Conservation (phyloP, 768 basidiomycete genomes). For the Amanita pseudoporphyria region DNA sequence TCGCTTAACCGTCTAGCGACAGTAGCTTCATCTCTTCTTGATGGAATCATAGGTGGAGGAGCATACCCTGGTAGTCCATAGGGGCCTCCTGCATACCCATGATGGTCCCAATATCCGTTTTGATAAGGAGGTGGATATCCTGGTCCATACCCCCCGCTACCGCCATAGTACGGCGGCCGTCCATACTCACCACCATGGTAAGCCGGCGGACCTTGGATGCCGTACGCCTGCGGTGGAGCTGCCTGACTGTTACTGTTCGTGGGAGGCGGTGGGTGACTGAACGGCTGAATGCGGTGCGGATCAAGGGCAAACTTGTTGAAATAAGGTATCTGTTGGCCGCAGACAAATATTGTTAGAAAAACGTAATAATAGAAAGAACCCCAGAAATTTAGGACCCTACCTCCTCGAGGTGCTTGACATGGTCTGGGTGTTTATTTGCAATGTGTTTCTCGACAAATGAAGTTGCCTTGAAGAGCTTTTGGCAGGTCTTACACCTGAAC, state of each 20-base stretch:
- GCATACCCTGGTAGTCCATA: slow-evolving; percentile 28
- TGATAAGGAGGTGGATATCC: slow-evolving; percentile 36
- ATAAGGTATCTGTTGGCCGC: slow-evolving; percentile 54
- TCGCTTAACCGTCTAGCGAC: slow-evolving; percentile 64
- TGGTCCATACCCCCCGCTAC: slow-evolving; percentile 24
- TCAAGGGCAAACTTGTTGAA: slow-evolving; percentile 97
- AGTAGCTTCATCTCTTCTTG: slow-evolving; percentile 51
- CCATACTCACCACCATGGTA: slow-evolving; percentile 30
- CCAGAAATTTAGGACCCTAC: slow-evolving; percentile 31
- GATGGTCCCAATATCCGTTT: slow-evolving; percentile 34
- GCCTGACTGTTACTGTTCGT: slow-evolving; percentile 58
- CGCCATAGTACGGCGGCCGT: slow-evolving; percentile 25
- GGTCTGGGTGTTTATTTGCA: slow-evolving; percentile 85
- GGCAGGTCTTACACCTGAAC: slow-evolving; percentile 93
- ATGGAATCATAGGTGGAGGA: slow-evolving; percentile 27
- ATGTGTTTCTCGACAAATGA: slow-evolving; percentile 98
- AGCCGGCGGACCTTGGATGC: slow-evolving; percentile 53
- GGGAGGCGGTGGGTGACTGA: slow-evolving; percentile 64
- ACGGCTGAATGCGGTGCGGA: slow-evolving; percentile 85
- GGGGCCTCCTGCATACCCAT: slow-evolving; percentile 30
- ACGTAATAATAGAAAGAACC: slow-evolving; percentile 5
- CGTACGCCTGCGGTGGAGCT: slow-evolving; percentile 80
- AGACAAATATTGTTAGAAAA: slow-evolving; percentile 9
- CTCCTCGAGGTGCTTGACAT: slow-evolving; percentile 76
- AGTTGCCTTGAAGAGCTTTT: slow-evolving; percentile 95